A percentile compares a stretch with the other conserved stretches of the same genome.
These are phyloP conservation scores for Beta lomatogona DNA, from an alignment of 179 eudicot genomes.

Conservation along the genomic window DNA sequence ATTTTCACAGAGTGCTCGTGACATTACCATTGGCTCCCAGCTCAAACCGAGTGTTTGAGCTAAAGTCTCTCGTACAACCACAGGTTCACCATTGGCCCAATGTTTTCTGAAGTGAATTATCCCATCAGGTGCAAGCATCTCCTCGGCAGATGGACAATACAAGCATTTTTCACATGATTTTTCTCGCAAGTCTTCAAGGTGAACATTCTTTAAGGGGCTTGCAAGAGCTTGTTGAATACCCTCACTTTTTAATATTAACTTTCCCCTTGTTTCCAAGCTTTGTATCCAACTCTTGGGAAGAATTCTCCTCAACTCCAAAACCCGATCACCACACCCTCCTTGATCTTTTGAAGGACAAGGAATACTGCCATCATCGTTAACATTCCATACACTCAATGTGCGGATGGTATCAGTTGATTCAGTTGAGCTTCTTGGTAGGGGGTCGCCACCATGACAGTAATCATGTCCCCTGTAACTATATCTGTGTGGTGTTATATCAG, in stretches of 20 bases:
- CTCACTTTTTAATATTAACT: conserved; percentile 26
- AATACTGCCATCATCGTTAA: conserved; percentile 46
- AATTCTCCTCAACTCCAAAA: conserved; percentile 63
- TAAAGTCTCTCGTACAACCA: conserved; percentile 67
- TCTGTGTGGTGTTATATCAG: conserved; percentile 33
- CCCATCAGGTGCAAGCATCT: conserved; percentile 39
- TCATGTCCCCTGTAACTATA: conserved; percentile 56
- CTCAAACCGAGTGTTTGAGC: conserved; percentile 71
- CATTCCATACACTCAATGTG: conserved; percentile 45
- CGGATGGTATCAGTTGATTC: background rate
- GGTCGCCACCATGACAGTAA: conserved; percentile 77
- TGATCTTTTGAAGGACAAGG: conserved; percentile 63
- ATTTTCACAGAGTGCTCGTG: conserved; percentile 73
- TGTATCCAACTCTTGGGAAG: conserved; percentile 64
- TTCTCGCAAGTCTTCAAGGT: conserved; percentile 42
- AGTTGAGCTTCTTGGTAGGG: conserved; percentile 35
- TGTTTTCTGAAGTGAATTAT: conserved; percentile 51
- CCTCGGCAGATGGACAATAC: conserved; percentile 53
- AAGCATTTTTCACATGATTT: conserved; percentile 42
- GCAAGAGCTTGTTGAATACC: background rate
- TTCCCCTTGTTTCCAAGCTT: conserved; percentile 48
- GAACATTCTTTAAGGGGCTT: conserved; percentile 11
- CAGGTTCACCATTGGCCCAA: conserved; percentile 87
- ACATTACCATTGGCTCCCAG: conserved; percentile 97
- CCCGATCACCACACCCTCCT: conserved; percentile 76